Evolutionary conservation across 768 basidiomycete species (phyloP), one percentile per base, ranked within the genome.

Genomic region (Xerocomus spinulosus): DNA sequence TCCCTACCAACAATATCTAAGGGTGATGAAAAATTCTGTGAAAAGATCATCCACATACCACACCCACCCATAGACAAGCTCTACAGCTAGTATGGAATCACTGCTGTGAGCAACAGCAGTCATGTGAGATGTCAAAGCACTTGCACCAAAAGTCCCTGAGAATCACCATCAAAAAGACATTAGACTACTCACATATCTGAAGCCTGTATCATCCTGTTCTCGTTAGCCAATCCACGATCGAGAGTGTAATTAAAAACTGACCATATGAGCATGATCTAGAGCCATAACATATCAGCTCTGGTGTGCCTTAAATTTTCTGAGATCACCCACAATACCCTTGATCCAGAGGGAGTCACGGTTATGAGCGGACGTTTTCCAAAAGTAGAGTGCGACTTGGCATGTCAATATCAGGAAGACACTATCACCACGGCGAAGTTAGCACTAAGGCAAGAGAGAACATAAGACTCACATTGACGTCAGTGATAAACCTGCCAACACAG

Each of bases 331-430:
- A 18, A 53, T 17, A 21, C 45, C 33, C 44, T 62, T 63, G 35
- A 57, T 36, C 62, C 62, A 63, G 43, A 30, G 18, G 33, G 51
- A 25, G 5, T 63, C 63, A 23, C 55, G 53, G 28, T 32, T 13
- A 37, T 48, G 57, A 32, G 54, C 21, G 12, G 48, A 2, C 9
- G n/a, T 32, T 17, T 30, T 64, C 49, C 54, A 39, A 45, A 65
- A 49, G 36, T 63, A 65, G 8, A 55, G n/a, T 38, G 25, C 50
- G 12, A 63, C 55, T 51, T 63, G 62, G 20, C 37, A 1, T 8
- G 60, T 62, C n/a, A 65, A 29, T 32, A 62, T 40, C 32, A 52
- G 1, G 28, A 62, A 63, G 29, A 52, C 13, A 14, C 62, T 63
- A 10, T 24, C 1, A 5, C 1, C 18, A 28, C 14, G 15, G 46